Evolutionary conservation across 495 filamentous ascomycete genomes (phyloP).

Genomic region (Collariella sp.): DNA sequence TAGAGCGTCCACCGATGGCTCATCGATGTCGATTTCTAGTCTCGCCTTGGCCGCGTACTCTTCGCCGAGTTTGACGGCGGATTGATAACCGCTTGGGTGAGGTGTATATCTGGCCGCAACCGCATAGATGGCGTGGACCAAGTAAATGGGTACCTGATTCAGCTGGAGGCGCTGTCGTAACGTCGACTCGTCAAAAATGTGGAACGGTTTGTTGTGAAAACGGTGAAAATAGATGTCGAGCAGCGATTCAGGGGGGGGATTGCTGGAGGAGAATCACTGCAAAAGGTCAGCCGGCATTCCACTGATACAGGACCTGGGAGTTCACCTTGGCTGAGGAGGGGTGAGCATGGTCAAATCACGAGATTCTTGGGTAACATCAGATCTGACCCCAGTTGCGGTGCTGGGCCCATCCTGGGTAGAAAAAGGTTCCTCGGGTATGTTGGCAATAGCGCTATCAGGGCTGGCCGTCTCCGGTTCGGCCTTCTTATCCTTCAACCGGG

Average conservation of each 20-base stretch:
- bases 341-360: conserved; percentile 15
- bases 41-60: conserved; percentile 61
- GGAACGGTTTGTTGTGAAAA: conserved; percentile 69
- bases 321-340: conserved; percentile 9
- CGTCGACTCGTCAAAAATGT: conserved; percentile 64
- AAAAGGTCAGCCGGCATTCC: neutral
- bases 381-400: neutral
- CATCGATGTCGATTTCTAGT: conserved; percentile 63
- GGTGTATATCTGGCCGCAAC: conserved; percentile 62
- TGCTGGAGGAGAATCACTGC: conserved; percentile 33
- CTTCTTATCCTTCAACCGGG: conserved; percentile 61
- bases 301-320: neutral
- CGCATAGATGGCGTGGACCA: conserved; percentile 66
- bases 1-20: conserved; percentile 65
- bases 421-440: conserved; percentile 12
- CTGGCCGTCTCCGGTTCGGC: conserved; percentile 35
- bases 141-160: conserved; percentile 53
- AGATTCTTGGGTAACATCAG: conserved; percentile 3
- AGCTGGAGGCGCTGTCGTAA: conserved; percentile 58
- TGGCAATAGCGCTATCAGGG: conserved; percentile 22
- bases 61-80: conserved; percentile 51
- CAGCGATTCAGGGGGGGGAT: conserved; percentile 50
- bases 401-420: conserved; percentile 10
- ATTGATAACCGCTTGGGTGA: conserved; percentile 51
- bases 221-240: conserved; percentile 69